Percentiles rank a stretch among this genome's conserved stretches.
phyloP scores from a whole-genome alignment of 805 yeast genomes.

The Candida qinlingensis region DNA sequence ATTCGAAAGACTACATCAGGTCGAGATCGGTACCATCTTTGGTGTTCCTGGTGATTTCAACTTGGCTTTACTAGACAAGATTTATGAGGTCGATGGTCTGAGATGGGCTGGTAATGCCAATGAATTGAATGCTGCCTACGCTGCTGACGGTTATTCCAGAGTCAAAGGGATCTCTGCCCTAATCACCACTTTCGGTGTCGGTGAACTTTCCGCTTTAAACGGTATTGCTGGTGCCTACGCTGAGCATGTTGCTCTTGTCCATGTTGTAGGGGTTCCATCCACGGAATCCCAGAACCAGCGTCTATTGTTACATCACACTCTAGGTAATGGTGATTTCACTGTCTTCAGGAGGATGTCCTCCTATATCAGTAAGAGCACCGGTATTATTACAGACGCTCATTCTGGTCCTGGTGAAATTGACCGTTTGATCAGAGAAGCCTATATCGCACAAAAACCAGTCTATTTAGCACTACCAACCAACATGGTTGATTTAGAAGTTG shows the following conservation, averaged over 20 bases:
- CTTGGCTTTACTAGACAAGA: constrained; percentile 62
- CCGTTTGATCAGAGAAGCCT: constrained; percentile 67
- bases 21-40: constrained; percentile 64
- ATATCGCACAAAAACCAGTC: constrained; percentile 70
- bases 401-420: constrained; percentile 70
- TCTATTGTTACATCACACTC: constrained; percentile 72
- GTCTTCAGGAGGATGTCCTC: constrained; percentile 77
- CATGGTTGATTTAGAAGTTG: constrained; percentile 61
- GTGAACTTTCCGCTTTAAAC: constrained; percentile 78
- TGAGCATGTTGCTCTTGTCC: constrained; percentile 81
- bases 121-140: constrained; percentile 83
- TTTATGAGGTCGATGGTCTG: constrained; percentile 68
- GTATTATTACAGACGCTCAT: constrained; percentile 55
- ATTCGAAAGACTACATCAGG: constrained; percentile 73
- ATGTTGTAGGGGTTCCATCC: constrained; percentile 84
- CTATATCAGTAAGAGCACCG: constrained; percentile 62
- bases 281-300: constrained; percentile 66
- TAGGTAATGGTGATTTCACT: constrained; percentile 78
- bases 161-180: constrained; percentile 70
- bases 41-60: constrained; percentile 85
- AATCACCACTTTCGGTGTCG: constrained; percentile 87
- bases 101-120: constrained; percentile 91
- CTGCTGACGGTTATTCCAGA: constrained; percentile 86
- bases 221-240: constrained; percentile 88
- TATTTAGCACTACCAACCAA: constrained; percentile 81